Base-by-base conservation (phyloP, 306 rosid genomes). In the Trifolium dubium region DNA sequence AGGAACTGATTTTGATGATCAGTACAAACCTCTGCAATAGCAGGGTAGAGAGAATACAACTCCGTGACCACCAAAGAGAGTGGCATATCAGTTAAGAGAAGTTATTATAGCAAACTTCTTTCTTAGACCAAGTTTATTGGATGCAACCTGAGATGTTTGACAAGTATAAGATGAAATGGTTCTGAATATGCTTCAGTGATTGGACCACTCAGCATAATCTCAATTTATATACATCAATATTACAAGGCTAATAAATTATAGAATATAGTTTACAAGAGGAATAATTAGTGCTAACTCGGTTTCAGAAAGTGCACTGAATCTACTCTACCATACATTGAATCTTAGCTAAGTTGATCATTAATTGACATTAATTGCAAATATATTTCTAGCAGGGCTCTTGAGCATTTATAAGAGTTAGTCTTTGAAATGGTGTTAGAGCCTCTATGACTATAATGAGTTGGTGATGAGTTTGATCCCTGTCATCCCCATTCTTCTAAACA, bases 391-490 rank as follows among this genome's bases (percentile, higher is more conserved):
- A 56, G 28, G 6, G 8, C 17, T 11, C 35, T 2, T 11, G 8
- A 56, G 6, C 8, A 23, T 54, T 54, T 19, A 8, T 54, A 54
- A 19, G 32, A 54, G 61, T 54, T 10, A 29, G 13, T 19, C 13
- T 54, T 3, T 54, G n/a, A 49, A 19, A 5, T 15, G 31, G 61
- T 29, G 31, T 10, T 54, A 9, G 7, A 9, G 61, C 66, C 41
- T 61, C 66, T 30, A 28, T 12, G 66, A 31, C 66, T 30, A 28
- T 12, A 43, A 31, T 10, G 19, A n/a, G 35, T 50, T 43, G 51
- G 23, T 12, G 14, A 19, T 1, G 28, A 43, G 71, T 70, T 54
- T 0, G 50, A 70, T 70, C 74, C 64, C n/a, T 68, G 59, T 32
- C 10, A 49, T 8, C 23, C 31, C 4, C 5, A 68, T 68, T 55